A percentile compares a stretch with the other conserved stretches of the same genome.
Conservation (phyloP, 345 rosid species). For the Lumnitzera racemosa region DNA sequence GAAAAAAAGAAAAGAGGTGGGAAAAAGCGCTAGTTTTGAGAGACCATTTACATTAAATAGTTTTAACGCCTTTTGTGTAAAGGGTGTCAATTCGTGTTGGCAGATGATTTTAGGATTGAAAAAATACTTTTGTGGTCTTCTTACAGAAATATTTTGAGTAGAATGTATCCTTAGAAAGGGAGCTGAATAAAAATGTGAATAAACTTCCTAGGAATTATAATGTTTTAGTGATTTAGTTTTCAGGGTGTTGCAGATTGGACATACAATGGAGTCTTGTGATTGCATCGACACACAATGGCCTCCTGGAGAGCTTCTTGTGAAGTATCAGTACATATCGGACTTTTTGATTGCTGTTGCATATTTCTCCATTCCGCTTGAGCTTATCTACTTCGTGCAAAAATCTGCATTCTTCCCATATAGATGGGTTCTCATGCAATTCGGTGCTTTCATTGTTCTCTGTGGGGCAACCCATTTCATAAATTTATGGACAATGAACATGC, state of each 20-base stretch:
- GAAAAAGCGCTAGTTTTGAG: too few species aligned
- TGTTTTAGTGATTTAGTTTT: too few species aligned
- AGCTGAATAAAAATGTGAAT: too few species aligned
- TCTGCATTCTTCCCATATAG: conserved; percentile 87
- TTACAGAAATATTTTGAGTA: too few species aligned
- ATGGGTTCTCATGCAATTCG: conserved; percentile 97
- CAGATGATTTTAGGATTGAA: too few species aligned
- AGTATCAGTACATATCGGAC: conserved; percentile 91
- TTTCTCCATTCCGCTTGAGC: conserved; percentile 89
- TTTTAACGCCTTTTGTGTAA: too few species aligned
- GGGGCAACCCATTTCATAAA: conserved; percentile 93
- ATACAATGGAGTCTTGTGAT: conserved; percentile 69
- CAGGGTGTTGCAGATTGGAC: conserved; percentile 15
- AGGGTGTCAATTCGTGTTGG: too few species aligned
- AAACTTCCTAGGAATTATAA: too few species aligned
- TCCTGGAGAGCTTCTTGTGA: conserved; percentile 70
- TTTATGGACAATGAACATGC: conserved; percentile 76
- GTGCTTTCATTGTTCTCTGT: conserved; percentile 89
- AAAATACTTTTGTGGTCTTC: too few species aligned
- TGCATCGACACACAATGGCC: conserved; percentile 69
- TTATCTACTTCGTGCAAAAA: conserved; percentile 80
- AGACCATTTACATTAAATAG: too few species aligned
- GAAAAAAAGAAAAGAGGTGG: too few species aligned
- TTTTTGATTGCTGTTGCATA: conserved; percentile 80
- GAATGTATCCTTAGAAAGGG: too few species aligned